These are phyloP conservation scores for Brassica rapa DNA, from an alignment of 345 rosid species.

Conservation along the genomic window DNA sequence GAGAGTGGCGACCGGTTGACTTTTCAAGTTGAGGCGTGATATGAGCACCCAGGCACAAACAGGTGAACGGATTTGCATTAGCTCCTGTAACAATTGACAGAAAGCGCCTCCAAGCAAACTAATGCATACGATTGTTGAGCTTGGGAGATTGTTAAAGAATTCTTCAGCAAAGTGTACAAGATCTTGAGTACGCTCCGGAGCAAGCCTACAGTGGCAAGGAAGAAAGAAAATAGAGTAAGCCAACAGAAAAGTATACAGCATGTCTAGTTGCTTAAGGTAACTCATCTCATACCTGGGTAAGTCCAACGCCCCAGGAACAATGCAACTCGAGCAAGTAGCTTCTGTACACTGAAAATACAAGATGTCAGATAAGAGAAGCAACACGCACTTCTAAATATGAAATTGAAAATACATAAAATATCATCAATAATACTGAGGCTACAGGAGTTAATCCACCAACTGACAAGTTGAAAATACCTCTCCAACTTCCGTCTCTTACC, in stretches of 20 bases:
- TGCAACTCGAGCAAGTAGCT: conserved; percentile 42
- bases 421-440: conserved; percentile 4
- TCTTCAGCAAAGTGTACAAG: conserved; percentile 62
- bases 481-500: conserved; percentile 44
- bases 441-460: conserved; percentile 18
- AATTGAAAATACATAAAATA: conserved; percentile 5
- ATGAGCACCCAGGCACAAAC: conserved; percentile 72
- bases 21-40: conserved; percentile 62
- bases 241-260: conserved; percentile 21
- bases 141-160: conserved; percentile 64
- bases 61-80: conserved; percentile 52
- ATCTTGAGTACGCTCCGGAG: conserved; percentile 65
- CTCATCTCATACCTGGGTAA: conserved; percentile 54
- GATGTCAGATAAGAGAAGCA: conserved; percentile 30
- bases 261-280: conserved; percentile 20
- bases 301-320: conserved; percentile 39
- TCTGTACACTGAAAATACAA: conserved; percentile 49
- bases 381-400: not conserved
- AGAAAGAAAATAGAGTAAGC: conserved; percentile 33
- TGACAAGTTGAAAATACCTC: conserved; percentile 25
- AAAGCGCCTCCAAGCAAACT: conserved; percentile 66
- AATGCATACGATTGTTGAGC: conserved; percentile 64
- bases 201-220: conserved; percentile 61
- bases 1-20: conserved; percentile 70
- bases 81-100: conserved; percentile 58